Percentiles rank a stretch among this genome's conserved stretches.
Conservation (phyloP, 129 eudicot genomes). For the Lactuca sativa region DNA sequence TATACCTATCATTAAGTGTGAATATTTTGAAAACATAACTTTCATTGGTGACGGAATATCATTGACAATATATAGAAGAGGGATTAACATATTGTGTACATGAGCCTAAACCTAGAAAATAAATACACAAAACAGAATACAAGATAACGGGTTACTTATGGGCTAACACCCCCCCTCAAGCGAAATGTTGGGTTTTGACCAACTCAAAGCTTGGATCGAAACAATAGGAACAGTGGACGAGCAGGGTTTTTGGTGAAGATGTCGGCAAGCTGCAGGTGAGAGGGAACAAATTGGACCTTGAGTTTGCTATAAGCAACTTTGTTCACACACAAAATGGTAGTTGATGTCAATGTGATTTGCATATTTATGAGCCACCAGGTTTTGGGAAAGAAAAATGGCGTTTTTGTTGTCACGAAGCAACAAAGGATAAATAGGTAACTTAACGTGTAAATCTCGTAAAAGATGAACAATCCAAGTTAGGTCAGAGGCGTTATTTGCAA, state of each 20-base stretch:
- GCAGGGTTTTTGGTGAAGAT: background rate
- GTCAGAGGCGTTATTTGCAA: background rate
- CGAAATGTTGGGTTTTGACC: background rate
- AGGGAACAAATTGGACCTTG: background rate
- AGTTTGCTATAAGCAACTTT: background rate
- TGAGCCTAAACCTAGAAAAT: no score
- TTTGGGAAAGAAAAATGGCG: no score
- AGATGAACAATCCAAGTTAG: background rate
- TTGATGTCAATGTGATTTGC: background rate
- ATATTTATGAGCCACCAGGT: background rate
- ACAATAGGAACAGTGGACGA: background rate
- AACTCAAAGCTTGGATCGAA: background rate
- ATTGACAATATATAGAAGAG: no score
- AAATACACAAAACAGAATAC: no score
- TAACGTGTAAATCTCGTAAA: background rate
- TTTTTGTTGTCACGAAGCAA: no score
- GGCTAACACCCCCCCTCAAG: background rate
- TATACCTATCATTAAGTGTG: no score
- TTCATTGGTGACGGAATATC: no score
- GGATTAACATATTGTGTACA: no score
- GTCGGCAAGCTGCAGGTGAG: background rate
- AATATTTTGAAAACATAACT: no score
- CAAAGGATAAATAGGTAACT: no score
- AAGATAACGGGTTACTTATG: background rate
- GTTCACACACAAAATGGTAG: background rate